These are phyloP conservation scores for Candida anutae DNA, from an alignment of 1,139 yeast genomes.

Conservation along the genomic window DNA sequence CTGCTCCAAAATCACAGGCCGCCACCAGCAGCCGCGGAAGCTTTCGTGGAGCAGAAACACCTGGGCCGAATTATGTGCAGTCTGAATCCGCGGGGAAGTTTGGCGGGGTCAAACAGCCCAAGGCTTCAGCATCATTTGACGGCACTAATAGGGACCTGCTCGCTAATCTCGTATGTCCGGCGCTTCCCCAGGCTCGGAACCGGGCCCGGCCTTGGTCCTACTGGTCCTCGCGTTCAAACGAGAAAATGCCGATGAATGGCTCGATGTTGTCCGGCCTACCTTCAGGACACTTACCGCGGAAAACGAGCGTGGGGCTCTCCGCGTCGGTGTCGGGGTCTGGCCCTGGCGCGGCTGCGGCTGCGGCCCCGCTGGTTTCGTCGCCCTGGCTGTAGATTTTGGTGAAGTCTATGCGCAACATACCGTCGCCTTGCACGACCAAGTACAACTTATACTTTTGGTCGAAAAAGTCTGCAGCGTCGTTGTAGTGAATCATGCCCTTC, in stretches of 20 bases:
- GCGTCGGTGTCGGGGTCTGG: constrained; percentile 17
- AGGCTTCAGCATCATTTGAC: too few species aligned
- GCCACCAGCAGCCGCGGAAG: too few species aligned
- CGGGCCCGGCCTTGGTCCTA: constrained; percentile 1
- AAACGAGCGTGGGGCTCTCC: constrained; percentile 40
- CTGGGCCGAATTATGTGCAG: too few species aligned
- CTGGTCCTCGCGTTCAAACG: constrained; percentile 39
- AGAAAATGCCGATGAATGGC: constrained; percentile 51
- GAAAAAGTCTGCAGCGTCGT: constrained; percentile 39
- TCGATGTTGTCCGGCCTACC: constrained; percentile 47
- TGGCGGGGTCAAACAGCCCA: too few species aligned
- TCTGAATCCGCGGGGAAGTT: too few species aligned
- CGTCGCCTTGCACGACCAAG: constrained; percentile 45
- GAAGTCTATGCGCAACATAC: constrained; percentile 45
- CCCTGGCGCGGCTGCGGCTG: constrained; percentile 3
- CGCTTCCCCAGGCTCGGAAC: too few species aligned
- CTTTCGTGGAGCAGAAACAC: too few species aligned
- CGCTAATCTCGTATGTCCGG: too few species aligned
- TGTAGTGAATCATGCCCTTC: constrained; percentile 44
- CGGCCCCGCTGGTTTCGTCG: neutral
- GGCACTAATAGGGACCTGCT: too few species aligned
- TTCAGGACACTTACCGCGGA: constrained; percentile 47
- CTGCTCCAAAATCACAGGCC: too few species aligned
- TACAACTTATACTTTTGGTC: constrained; percentile 45
- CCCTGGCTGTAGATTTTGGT: constrained; percentile 25